Percentiles rank a stretch among this genome's conserved stretches.
Evolutionary conservation across 2,329 filamentous ascomycete genomes (phyloP).

Genomic region (Apiospora arundinis): DNA sequence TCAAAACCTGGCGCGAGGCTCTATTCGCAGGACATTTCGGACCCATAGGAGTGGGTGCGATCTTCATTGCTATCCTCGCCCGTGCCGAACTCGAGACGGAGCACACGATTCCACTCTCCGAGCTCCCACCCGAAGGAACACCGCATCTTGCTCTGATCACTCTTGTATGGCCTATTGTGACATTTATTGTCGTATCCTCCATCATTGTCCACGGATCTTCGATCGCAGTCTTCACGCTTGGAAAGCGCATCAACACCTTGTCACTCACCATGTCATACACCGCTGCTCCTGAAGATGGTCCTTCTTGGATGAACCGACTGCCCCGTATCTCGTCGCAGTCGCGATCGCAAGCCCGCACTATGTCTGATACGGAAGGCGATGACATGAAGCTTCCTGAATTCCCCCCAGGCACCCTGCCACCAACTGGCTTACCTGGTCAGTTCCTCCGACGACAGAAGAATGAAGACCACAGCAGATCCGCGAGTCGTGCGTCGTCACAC

Average conservation of each 20-base stretch:
- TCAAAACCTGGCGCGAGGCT: constrained; percentile 98
- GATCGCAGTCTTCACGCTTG: constrained; percentile 94
- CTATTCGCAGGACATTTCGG: constrained; percentile 97
- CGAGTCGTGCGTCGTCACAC: constrained; percentile 65
- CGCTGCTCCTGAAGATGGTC: constrained; percentile 83
- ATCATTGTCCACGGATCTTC: constrained; percentile 98
- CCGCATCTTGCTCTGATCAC: constrained; percentile 75
- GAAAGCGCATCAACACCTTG: constrained; percentile 97
- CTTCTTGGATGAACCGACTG: constrained; percentile 93
- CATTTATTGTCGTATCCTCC: constrained; percentile 91
- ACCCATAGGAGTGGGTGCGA: constrained; percentile 94
- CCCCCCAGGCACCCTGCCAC: constrained; percentile 74
- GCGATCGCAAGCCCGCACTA: constrained; percentile 83
- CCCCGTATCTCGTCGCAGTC: constrained; percentile 72
- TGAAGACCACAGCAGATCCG: constrained; percentile 64
- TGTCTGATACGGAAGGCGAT: constrained; percentile 78
- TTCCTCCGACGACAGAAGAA: constrained; percentile 86
- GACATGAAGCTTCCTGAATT: constrained; percentile 66
- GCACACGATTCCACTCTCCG: constrained; percentile 73
- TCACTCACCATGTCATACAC: constrained; percentile 97
- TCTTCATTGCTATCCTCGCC: constrained; percentile 92
- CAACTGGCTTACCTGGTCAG: constrained; percentile 73
- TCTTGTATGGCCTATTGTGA: constrained; percentile 93
- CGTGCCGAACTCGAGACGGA: constrained; percentile 87
- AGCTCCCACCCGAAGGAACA: constrained; percentile 60